Percentiles rank a stretch among this genome's conserved stretches.
These are phyloP conservation scores for Penicillium sclerotigenum DNA, from an alignment of 2,329 filamentous ascomycete genomes.

Conservation along the genomic window DNA sequence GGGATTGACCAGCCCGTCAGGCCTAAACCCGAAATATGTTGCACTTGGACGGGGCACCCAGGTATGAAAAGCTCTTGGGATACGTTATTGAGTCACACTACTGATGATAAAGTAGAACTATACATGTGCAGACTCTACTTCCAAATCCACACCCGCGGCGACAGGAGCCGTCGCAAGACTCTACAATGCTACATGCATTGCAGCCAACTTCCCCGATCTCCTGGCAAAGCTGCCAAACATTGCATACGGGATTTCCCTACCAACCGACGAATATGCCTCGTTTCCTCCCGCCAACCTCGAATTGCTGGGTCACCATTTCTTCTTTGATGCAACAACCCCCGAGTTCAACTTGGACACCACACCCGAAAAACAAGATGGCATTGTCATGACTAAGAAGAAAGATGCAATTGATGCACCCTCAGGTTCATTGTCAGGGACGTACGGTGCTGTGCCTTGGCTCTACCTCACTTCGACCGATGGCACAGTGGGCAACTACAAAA, in stretches of 20 bases:
- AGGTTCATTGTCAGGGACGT: conserved; percentile 57
- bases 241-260: conserved; percentile 64
- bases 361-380: conserved; percentile 47
- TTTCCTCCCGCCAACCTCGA: conserved; percentile 56
- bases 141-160: conserved; percentile 60
- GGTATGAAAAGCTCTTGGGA: conserved; percentile 31
- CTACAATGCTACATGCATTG: conserved; percentile 82
- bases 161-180: conserved; percentile 76
- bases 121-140: conserved; percentile 66
- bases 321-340: conserved; percentile 66
- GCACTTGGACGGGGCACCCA: conserved; percentile 78
- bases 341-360: conserved; percentile 73
- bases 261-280: conserved; percentile 33
- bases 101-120: conserved; percentile 66
- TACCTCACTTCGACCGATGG: conserved; percentile 57
- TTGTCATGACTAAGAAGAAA: conserved; percentile 62
- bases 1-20: conserved; percentile 59
- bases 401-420: conserved; percentile 61
- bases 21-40: conserved; percentile 69
- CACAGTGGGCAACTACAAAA: conserved; percentile 62
- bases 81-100: conserved; percentile 4
- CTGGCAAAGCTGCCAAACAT: conserved; percentile 63
- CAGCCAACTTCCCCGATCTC: conserved; percentile 65
- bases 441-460: conserved; percentile 76
- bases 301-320: conserved; percentile 77